phyloP scores from a whole-genome alignment of 352 stramenopile genomes.

The Phytophthora crassamura region DNA sequence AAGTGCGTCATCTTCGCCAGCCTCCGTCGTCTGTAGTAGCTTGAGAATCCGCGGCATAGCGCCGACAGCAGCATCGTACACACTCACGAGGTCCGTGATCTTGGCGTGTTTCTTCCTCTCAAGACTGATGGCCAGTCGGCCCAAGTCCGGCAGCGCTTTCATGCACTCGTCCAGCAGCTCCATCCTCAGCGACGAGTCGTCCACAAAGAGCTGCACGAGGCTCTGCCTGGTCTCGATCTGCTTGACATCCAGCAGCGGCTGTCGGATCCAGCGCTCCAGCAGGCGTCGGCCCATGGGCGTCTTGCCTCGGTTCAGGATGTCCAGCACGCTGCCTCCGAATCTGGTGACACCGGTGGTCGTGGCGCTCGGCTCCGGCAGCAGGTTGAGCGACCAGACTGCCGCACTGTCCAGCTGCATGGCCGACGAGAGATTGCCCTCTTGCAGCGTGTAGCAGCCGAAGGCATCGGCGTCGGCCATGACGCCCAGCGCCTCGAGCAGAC shows the following conservation, averaged over 20 bases:
- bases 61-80: conserved; percentile 82
- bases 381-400: conserved; percentile 92
- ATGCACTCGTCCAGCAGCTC: conserved; percentile 91
- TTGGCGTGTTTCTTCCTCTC: conserved; percentile 80
- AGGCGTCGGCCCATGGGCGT: conserved; percentile 94
- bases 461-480: conserved; percentile 71
- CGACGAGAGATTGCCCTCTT: conserved; percentile 74
- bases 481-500: conserved; percentile 71
- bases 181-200: conserved; percentile 88
- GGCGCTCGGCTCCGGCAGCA: conserved; percentile 84
- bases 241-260: conserved; percentile 93
- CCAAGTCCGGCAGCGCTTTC: conserved; percentile 83
- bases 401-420: conserved; percentile 94
- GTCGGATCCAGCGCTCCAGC: conserved; percentile 97
- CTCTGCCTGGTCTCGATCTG: conserved; percentile 92
- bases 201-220: conserved; percentile 93
- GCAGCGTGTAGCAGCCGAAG: conserved; percentile 81
- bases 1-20: conserved; percentile 37
- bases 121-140: conserved; percentile 68
- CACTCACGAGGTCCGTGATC: conserved; percentile 80
- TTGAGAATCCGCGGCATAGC: conserved; percentile 71
- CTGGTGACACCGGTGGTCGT: conserved; percentile 45
- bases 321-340: conserved; percentile 88
- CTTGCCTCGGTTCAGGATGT: conserved; percentile 95
- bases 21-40: conserved; percentile 45